Evolutionary conservation across 2,329 filamentous ascomycete genomes (phyloP), one percentile per base, ranked within the genome.

Genomic region (Onygenales sp.): DNA sequence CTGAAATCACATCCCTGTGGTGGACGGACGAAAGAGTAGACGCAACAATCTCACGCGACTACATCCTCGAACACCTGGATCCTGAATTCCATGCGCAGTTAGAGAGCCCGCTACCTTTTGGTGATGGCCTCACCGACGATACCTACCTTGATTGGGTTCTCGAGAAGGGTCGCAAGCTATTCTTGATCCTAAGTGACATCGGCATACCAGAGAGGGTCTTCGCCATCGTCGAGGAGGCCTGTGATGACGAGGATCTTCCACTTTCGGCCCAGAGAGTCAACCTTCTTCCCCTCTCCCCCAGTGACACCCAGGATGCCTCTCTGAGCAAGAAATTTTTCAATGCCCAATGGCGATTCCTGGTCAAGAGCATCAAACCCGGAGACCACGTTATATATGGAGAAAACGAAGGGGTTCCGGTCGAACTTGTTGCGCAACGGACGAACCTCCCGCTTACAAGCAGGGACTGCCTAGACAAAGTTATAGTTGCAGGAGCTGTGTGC

Each of bases 191-290:
- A 31, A 72, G 75, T 46, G 77, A 81, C 53, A 75, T 82, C 53
- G 79, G 79, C 8, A 76, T 81, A n/a, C 77, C 81, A n/a, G 79
- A 82, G 58, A 78, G 80, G 55, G 83, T 84, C 44, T 84, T 84
- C 58, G 73, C 77, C 2, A 72, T 82, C 13, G 78, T 84, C 41
- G 81, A 84, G 59, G 76, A 78, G 54, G 81, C 78, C 3, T 80
- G 79, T 69, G 79, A 83, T 57, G 81, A 84, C 57, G 76, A 79
- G 45, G 81, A 84, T 62, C 67, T 84, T 14, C 81, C 81, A 1
- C 70, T 84, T 43, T 69, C 76, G 6, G 71, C 77, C 49, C 74
- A 80, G 44, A 76, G 76, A 36, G 73, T 83, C n/a, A 69, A 74
- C 55, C 72, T 75, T 42, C 72, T 84, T 13, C 71, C 74, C 27